Base-by-base conservation (phyloP, 106 monocot species). In the Dactylorhiza incarnata region DNA sequence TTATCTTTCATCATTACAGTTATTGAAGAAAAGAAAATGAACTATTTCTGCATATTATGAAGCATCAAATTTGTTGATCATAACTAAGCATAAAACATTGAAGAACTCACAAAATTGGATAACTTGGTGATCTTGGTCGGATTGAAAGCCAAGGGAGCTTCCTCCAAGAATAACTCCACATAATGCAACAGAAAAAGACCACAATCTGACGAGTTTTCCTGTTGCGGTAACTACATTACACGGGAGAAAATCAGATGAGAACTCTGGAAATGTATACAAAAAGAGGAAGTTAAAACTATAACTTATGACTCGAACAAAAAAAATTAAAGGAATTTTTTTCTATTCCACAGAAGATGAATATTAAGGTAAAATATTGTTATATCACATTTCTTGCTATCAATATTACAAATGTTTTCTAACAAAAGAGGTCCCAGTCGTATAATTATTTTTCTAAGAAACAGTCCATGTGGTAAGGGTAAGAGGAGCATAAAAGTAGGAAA, bases 171-270 rank as follows among this genome's bases (percentile, higher is more conserved):
- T 44, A 89, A 74, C 74, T 89, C 89, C 43, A 89, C 86, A 51
- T 84, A 89, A 23, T 89, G 89, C 45, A 89, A 86, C 70, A 89
- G 75, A 52, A 89, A 89, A 44, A 89, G 82, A n/a, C 89, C 89
- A 69, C 89, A 89, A 61, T 89, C 89, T 71, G 77, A 89, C 52
- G 81, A 76, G 75, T 89, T 86, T 65, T 89, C 86, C 59, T 89
- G 89, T 65, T 89, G 89, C 17, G 89, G 89, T 71, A 89, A 79
- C 89, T 89, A 72, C 25, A 63, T 63, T 44, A 58, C 75, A 73
- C 6, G 72, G 10, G 62, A 70, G 55, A 73, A 73, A 58, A 73
- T 49, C 50, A 69, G 69, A 69, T 45, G 6, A 45, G 69, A 9
- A 46, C 15, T 69, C 8, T 69, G 2, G 68, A 7, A 26, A 44